Evolutionary conservation across 805 yeast species (phyloP), one percentile per base, ranked within the genome.

Genomic region (Kazachstania taianensis): DNA sequence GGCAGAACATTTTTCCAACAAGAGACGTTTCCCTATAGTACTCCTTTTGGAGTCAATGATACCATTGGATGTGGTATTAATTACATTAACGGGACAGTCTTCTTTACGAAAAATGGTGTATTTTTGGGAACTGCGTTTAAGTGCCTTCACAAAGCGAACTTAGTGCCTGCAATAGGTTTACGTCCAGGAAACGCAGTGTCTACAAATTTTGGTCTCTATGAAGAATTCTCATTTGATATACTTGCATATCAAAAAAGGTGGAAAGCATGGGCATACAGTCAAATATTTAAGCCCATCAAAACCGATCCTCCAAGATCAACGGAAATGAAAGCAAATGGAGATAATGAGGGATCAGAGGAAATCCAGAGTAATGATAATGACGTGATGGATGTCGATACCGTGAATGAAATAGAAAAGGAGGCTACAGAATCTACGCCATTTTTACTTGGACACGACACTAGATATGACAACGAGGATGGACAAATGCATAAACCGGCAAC

Each of bases 11-110:
- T n/a, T n/a, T n/a, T n/a, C n/a, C n/a, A n/a, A n/a, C n/a, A n/a
- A n/a, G n/a, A 41, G 52, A n/a, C n/a, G n/a, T n/a, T n/a, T n/a
- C n/a, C n/a, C n/a, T n/a, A n/a, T n/a, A n/a, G n/a, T n/a, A 45
- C 42, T 20, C 49, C 55, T 20, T 78, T 70, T 53, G 72, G 76
- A 0, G 51, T 60, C 24, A 69, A 69, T 16, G 95, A 85, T 55
- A 64, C 72, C 2, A 68, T 87, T 42, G 96, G 96, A 0, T 80
- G 87, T 56, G 96, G 96, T 4, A 68, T 85, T 17, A 80, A 86
- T 60, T 80, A 73, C 46, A 63, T 70, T 12, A 72, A 71, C 28
- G 69, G 73, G 28, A 60, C 75, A 0, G 67, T 84, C 2, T 87
- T 86, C 48, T 73, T 74, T 44, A 86, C 96, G 0, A 78, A 81